Evolutionary conservation across 805 yeast genomes (phyloP), one percentile per base, ranked within the genome.

Genomic region (Candida corydali): DNA sequence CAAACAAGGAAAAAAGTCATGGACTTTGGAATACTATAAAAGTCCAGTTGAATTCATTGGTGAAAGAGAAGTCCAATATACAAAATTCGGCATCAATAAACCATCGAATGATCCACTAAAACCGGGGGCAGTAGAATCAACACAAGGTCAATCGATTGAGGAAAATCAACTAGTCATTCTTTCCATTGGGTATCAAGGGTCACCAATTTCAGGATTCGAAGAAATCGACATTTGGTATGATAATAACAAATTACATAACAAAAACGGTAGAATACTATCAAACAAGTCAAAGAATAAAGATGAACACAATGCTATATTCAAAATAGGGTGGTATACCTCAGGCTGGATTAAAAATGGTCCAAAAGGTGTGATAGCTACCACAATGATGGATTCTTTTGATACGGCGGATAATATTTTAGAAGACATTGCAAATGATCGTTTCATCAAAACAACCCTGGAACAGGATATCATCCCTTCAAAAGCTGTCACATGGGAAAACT

Each of bases 321-420:
- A 54, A 30, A 52, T 51, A 2, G 82, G 86, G 0, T 61, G 86
- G 40, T 91, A 88, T 49, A 80, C 85, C 2, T 67, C 88, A 7
- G 98, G 98, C 0, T 93, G 98, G 98, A 80, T 88, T 32, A 78
- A 83, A 39, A 79, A 75, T 35, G 95, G 95, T 1, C 84, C 95
- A 6, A 73, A 74, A 19, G 98, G 98, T 1, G 94, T 87, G 3
- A 93, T 93, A 45, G 94, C 95, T 12, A 73, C 86, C 10, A 87
- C 98, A 0, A 85, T 91, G 82, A 74, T 82, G 72, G 88, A 84
- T 41, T 77, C 96, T 1, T 81, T 81, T 44, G 73, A 77, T 7
- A 80, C 91, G 0, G 91, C 87, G 0, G 86, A 78, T 18, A 61
- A 69, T 9, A 67, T 93, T 0, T 50, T 78, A 12, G 63, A 70